These are phyloP conservation scores for Vaccinium myrtillus DNA, from an alignment of 148 eudicot species.

Conservation along the genomic window DNA sequence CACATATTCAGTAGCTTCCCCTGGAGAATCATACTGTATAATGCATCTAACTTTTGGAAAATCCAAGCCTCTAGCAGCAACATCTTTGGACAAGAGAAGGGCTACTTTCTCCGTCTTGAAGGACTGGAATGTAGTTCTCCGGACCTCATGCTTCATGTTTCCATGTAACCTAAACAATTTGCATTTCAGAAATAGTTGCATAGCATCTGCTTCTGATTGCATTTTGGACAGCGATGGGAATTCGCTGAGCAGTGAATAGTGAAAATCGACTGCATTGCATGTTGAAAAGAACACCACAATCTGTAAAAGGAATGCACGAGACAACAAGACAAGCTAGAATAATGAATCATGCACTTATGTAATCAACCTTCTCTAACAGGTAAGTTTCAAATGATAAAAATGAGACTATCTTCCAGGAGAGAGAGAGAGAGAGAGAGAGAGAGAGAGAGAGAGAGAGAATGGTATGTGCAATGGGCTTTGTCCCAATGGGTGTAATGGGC, in stretches of 20 bases:
- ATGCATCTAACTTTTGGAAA: constrained; percentile 89
- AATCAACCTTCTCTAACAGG: not conserved
- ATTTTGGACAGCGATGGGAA: constrained; percentile 50
- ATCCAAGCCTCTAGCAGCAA: constrained; percentile 95
- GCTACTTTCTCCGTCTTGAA: constrained; percentile 88
- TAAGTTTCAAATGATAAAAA: not conserved
- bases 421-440: not conserved
- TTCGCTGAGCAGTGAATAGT: constrained; percentile 59
- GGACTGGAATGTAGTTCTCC: constrained; percentile 67
- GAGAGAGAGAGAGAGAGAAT: no score
- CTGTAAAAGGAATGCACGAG: constrained; percentile 37
- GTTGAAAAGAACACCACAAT: constrained; percentile 96
- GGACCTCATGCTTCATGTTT: constrained; percentile 78
- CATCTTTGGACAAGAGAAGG: constrained; percentile 84
- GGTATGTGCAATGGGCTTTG: no score
- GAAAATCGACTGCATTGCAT: constrained; percentile 93
- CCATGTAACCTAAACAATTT: constrained; percentile 82
- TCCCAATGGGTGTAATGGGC: no score
- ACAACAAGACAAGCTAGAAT: constrained; percentile 2
- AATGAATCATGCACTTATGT: not conserved
- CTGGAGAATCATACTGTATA: constrained; percentile 97
- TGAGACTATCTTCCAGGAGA: not conserved
- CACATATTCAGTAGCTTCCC: constrained; percentile 97
- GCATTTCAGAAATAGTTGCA: constrained; percentile 55
- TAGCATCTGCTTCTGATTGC: constrained; percentile 37